These are phyloP conservation scores for Oryza meridionalis DNA, from an alignment of 176 grass and related monocot species.

Conservation along the genomic window DNA sequence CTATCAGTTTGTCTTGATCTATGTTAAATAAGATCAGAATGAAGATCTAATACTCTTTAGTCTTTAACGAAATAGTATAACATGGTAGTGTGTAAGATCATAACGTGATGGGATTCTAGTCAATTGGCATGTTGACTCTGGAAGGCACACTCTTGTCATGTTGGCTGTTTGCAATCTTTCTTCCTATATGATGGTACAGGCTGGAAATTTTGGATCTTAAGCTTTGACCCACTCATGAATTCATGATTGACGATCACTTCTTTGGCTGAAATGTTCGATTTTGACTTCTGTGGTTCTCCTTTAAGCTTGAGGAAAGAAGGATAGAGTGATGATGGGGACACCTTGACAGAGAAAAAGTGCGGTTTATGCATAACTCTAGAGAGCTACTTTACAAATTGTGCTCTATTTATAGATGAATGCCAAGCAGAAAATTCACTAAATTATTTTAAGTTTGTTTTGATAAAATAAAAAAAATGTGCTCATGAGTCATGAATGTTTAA, in stretches of 20 bases:
- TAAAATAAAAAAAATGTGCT: background rate
- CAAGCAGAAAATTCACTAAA: background rate
- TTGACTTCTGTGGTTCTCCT: slow-evolving; percentile 25
- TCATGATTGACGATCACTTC: slow-evolving; percentile 15
- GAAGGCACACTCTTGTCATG: background rate
- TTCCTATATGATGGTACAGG: background rate
- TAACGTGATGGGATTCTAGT: background rate
- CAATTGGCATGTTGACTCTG: slow-evolving; percentile 15
- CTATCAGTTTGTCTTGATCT: background rate
- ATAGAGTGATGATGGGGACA: slow-evolving; percentile 1
- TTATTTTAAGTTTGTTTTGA: background rate
- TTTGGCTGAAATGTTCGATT: slow-evolving; percentile 24
- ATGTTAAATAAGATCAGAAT: background rate
- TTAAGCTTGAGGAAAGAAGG: slow-evolving; percentile 14
- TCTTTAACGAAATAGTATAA: background rate
- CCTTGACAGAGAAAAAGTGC: slow-evolving; percentile 23
- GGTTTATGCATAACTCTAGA: slow-evolving; percentile 9
- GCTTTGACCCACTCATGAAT: slow-evolving; percentile 8
- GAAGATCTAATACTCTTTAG: background rate
- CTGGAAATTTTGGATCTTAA: slow-evolving; percentile 4
- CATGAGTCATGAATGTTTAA: background rate
- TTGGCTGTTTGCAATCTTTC: background rate
- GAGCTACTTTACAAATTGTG: slow-evolving; percentile 26
- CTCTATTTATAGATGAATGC: background rate
- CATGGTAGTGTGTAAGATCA: background rate